Evolutionary conservation across 106 monocot genomes (phyloP).

Genomic region (Triglochin maritima): DNA sequence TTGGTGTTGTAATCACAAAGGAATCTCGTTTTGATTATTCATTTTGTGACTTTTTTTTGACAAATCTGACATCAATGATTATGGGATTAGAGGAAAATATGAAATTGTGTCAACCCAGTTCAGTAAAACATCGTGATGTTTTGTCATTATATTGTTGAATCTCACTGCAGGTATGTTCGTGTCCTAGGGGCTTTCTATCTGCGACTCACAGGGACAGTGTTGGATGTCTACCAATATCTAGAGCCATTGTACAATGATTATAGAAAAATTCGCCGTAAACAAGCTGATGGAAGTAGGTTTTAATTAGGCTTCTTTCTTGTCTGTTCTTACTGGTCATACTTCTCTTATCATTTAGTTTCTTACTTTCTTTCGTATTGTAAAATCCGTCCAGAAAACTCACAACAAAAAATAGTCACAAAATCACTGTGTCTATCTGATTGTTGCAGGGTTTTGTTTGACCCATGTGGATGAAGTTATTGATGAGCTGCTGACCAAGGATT

Average conservation of each 20-base stretch:
- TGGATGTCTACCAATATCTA: conserved; percentile 87
- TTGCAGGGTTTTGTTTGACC: conserved; percentile 47
- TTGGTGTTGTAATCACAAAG: no score
- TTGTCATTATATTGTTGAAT: not conserved
- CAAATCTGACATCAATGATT: no score
- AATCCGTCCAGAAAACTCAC: not conserved
- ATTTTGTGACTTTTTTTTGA: not conserved
- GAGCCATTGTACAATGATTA: conserved; percentile 96
- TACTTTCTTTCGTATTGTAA: not conserved
- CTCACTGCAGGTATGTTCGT: conserved; percentile 60
- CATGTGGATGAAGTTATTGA: conserved; percentile 94
- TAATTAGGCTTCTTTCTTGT: not conserved
- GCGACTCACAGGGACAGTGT: conserved; percentile 63
- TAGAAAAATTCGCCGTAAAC: conserved; percentile 56
- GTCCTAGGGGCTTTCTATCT: conserved; percentile 83
- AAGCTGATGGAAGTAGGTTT: conserved; percentile 57
- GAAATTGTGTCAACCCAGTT: no score
- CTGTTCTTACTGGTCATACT: not conserved
- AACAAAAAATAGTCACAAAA: no score
- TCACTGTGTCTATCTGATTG: no score
- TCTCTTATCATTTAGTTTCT: not conserved
- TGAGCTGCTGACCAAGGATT: conserved; percentile 76
- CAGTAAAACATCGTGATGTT: no score
- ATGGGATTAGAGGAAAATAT: no score
- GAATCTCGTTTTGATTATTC: not conserved